A percentile compares a stretch with the other conserved stretches of the same genome.
Evolutionary conservation across 2,329 filamentous ascomycete genomes (phyloP).

Genomic region (Endoconidiophora laricicola): DNA sequence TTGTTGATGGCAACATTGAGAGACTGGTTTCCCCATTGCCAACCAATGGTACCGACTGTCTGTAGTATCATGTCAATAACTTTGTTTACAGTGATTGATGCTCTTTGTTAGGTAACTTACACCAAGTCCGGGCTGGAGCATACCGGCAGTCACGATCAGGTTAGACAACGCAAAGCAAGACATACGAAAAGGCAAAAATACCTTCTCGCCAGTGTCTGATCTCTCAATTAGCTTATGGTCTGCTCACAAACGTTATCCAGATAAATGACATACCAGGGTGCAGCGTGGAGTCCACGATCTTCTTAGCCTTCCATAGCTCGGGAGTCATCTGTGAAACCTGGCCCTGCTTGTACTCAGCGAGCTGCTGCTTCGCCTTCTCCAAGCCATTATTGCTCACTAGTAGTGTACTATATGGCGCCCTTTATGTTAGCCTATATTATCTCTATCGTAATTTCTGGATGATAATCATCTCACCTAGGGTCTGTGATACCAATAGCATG

Average conservation of each 20-base stretch:
- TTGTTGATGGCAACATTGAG: slow-evolving; percentile 97
- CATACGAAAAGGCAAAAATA: slow-evolving; percentile 94
- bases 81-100: slow-evolving; percentile 8
- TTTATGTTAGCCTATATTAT: background rate
- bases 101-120: slow-evolving; percentile 27
- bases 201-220: slow-evolving; percentile 76
- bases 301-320: slow-evolving; percentile 89
- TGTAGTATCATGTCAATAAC: slow-evolving; percentile 18
- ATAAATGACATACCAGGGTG: slow-evolving; percentile 56
- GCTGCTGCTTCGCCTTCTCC: slow-evolving; percentile 67
- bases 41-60: slow-evolving; percentile 72
- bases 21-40: slow-evolving; percentile 94
- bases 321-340: slow-evolving; percentile 66
- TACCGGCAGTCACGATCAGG: slow-evolving; percentile 83
- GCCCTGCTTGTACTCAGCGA: slow-evolving; percentile 76
- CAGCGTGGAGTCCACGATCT: slow-evolving; percentile 88
- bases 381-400: slow-evolving; percentile 63
- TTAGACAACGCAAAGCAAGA: slow-evolving; percentile 89
- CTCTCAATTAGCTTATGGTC: background rate
- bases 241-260: background rate
- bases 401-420: slow-evolving; percentile 47
- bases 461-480: slow-evolving; percentile 56
- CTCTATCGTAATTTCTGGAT: slow-evolving; percentile 12
- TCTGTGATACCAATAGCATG: slow-evolving; percentile 84
- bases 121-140: slow-evolving; percentile 78